phyloP scores from a whole-genome alignment of 2,329 filamentous ascomycete genomes.

The Fusarium avenaceum region DNA sequence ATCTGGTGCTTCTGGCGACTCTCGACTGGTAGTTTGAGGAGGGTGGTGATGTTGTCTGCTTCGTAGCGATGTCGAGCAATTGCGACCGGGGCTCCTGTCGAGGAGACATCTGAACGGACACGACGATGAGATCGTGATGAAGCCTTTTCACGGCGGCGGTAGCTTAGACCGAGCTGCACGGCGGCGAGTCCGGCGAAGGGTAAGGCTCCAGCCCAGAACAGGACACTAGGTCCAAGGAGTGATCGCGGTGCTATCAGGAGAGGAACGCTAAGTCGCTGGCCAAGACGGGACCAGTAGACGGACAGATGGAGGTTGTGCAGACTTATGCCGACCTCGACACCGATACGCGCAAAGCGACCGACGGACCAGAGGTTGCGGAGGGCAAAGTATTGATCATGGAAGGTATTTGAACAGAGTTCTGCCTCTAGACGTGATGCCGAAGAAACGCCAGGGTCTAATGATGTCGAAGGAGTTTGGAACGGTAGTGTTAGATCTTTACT shows the following conservation, averaged over 20 bases:
- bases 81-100: slow-evolving; percentile 40
- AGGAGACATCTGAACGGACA: slow-evolving; percentile 14
- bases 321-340: slow-evolving; percentile 61
- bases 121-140: slow-evolving; percentile 19
- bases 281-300: slow-evolving; percentile 62
- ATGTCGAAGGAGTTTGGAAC: slow-evolving; percentile 38
- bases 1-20: slow-evolving; percentile 55
- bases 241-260: slow-evolving; percentile 56
- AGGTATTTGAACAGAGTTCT: slow-evolving; percentile 57
- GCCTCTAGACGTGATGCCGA: slow-evolving; percentile 56
- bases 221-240: slow-evolving; percentile 47
- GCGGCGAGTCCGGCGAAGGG: slow-evolving; percentile 59
- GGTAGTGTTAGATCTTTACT: slow-evolving; percentile 52
- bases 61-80: slow-evolving; percentile 57
- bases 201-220: slow-evolving; percentile 57
- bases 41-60: slow-evolving; percentile 60
- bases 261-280: slow-evolving; percentile 61
- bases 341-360: slow-evolving; percentile 58
- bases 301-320: slow-evolving; percentile 60
- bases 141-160: slow-evolving; percentile 27
- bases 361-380: slow-evolving; percentile 60
- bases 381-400: slow-evolving; percentile 57
- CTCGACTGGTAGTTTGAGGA: slow-evolving; percentile 59
- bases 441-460: slow-evolving; percentile 23
- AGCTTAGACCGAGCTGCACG: slow-evolving; percentile 51